Evolutionary conservation across 805 yeast species (phyloP), one percentile per base, ranked within the genome.

Genomic region (Nakazawaea wickerhamii): DNA sequence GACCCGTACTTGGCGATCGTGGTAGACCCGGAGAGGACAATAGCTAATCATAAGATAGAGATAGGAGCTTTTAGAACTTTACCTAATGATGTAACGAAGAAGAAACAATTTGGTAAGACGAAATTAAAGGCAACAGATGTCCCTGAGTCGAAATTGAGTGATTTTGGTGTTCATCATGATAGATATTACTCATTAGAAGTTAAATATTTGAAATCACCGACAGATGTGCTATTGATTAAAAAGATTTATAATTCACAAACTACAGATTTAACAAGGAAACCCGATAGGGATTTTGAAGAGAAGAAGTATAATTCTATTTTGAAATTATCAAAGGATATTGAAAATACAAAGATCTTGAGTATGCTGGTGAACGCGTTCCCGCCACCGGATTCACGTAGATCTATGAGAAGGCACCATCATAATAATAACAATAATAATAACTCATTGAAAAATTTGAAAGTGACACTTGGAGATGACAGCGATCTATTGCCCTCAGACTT

Each of bases 1-100:
- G 97, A 89, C 53, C 97, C 97, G 1, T 89, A 85, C 55, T 67
- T 89, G 45, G 96, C 96, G 0, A 67, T 89, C 23, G 96, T 89
- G 6, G 73, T 90, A 40, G 97, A 89, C 61, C 96, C 96, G 0
- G 72, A 77, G 39, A 77, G 79, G 53, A 80, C 91, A 1, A 55
- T 67, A 4, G 61, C 71, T 11, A 77, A 81, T 39, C 83, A 83
- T 0, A 71, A 68, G 45, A 81, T 89, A 10, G 93, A 85, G 36
- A 84, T 89, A 43, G 96, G 96, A 1, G 96, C 96, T 1, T 89
- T 88, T 57, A 65, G 96, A 57, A 86, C 96, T 0, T 75, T 74
- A 35, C 66, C 72, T 1, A 73, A 70, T 22, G 64, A 61, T 13
- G 49, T 50, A 23, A 48, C 31, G 11, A 54, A 58, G 4, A 45